Base-by-base conservation (phyloP, 495 filamentous ascomycete genomes). In the Neurospora pannonica region DNA sequence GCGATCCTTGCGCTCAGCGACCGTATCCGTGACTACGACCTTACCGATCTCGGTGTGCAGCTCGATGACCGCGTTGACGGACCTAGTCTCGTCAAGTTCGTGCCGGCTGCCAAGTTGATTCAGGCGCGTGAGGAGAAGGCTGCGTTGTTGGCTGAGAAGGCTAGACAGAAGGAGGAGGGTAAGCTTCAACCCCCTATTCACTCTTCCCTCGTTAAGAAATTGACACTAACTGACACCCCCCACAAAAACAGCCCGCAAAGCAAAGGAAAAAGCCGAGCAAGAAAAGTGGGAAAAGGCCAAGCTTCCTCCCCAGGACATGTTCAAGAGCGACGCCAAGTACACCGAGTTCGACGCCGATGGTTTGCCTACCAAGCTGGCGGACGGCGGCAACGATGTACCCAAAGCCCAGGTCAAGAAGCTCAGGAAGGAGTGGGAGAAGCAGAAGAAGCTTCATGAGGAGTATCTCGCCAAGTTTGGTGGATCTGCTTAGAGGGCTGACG, bases 341-440 rank as follows among this genome's bases (percentile, higher is more conserved):
- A 87, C 84, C 70, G 92, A 87, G 67, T 98, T 94, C 94, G 94
- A 98, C 83, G 90, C 86, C 3, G 90, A 97, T 17, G 96, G 96
- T 2, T 73, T 98, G 67, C 96, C 96, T 11, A 92, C 88, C 4
- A 92, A 88, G 81, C 89, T 93, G 80, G 86, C 86, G 19, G 89
- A 90, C 36, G 48, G 94, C 2, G 46, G 94, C 2, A 88, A 88
- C 76, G 94, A 97, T 79, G 84, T 99, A 36, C 87, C 93, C 31
- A 99, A 98, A 87, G 91, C 87, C 73, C 87, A 88, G 76, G 74
- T 74, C 40, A 99, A 98, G 88, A 97, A 94, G 88, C 80, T 98
- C 42, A 90, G 83, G 84, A 98, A 98, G 86, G 93, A 93, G 37
- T 97, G 93, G 94, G 93, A 97, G 79, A 90, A 85, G 81, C 96